Evolutionary conservation across 148 eudicot species (phyloP).

Genomic region (Cornus kousa): DNA sequence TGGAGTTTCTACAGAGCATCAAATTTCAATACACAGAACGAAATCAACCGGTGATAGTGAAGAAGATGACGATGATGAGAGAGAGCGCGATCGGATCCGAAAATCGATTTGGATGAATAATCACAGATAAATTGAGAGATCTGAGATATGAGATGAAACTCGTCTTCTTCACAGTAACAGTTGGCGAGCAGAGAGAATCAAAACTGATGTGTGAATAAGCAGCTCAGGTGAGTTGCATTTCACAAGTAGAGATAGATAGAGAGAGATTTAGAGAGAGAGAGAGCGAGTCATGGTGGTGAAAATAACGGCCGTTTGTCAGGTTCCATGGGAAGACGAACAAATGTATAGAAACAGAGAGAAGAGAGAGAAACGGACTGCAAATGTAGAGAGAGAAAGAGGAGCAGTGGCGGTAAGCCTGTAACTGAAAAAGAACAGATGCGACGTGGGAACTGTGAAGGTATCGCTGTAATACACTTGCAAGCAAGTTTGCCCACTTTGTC

Average conservation of each 20-base stretch:
- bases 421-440: too few species aligned
- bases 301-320: neutral
- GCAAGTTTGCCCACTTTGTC: too few species aligned
- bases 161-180: neutral
- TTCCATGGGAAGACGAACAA: neutral
- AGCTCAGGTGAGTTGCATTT: slow-evolving; percentile 6
- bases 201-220: neutral
- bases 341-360: neutral
- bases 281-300: neutral
- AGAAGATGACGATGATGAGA: neutral
- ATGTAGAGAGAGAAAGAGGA: neutral
- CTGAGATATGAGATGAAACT: neutral
- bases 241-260: neutral
- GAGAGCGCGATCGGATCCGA: neutral
- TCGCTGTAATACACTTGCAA: too few species aligned
- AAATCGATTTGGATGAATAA: neutral
- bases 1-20: neutral
- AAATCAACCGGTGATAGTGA: neutral
- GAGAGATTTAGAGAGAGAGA: neutral
- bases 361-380: neutral
- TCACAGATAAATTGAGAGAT: neutral
- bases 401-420: neutral
- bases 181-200: neutral
- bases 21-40: neutral
- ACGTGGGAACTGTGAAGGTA: neutral